Evolutionary conservation across 2,329 filamentous ascomycete genomes (phyloP), one percentile per base, ranked within the genome.

Genomic region (Rugonectria rugulosa): DNA sequence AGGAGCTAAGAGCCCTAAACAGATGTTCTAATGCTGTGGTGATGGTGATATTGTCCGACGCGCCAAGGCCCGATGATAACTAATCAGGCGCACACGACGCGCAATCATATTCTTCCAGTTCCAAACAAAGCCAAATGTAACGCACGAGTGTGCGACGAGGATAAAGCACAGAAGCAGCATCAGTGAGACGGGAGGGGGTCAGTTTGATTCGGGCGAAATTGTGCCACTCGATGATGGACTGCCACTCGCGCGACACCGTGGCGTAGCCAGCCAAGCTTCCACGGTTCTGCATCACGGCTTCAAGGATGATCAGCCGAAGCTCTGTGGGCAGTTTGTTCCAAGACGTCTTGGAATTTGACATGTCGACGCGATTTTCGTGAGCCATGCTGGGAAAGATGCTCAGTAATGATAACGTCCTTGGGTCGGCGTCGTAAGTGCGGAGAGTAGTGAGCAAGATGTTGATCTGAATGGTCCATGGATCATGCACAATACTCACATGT

Each of bases 1-100:
- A 73, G 55, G 38, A 45, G 61, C 67, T 69, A 37, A 73, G 70
- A 54, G 54, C 42, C 27, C 62, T 65, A 55, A 73, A 68, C 24
- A 73, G 56, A 59, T 54, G 49, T 32, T 65, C 31, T 27, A 73
- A 65, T 53, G 63, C 40, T 14, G 59, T 29, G 53, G 20, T 38
- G 14, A 61, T 32, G 10, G 52, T 41, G 43, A 43, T 48, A 66
- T 67, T 14, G 57, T 42, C 38, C n/a, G 17, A 40, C 62, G 62
- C 24, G 14, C 2, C 43, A 23, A 54, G 4, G 15, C 24, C 9
- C 5, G 10, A 36, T 64, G n/a, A n/a, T n/a, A n/a, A n/a, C n/a
- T 12, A 7, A 12, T 12, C 7, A 29, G 26, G n/a, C 57, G 36
- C 37, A 29, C 46, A 42, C n/a, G 8, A 3, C 5, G 15, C 19